These are phyloP conservation scores for Leptographium lundbergii DNA, from an alignment of 2,329 filamentous ascomycete genomes.

Conservation along the genomic window DNA sequence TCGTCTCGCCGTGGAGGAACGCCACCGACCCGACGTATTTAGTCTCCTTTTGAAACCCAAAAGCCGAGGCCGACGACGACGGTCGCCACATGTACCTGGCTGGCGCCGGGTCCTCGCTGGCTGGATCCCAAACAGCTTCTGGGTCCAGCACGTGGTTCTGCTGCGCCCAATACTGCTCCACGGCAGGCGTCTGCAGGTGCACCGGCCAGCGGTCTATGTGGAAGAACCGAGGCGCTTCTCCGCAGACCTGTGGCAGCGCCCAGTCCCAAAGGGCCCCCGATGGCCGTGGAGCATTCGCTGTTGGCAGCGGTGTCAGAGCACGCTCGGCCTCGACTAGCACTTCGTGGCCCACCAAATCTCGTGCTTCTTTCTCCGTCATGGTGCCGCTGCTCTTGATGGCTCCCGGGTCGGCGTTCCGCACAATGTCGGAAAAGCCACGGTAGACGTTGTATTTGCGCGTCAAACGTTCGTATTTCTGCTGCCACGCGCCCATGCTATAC, in stretches of 20 bases:
- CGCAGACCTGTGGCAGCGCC: conserved; percentile 16
- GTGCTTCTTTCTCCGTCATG: conserved; percentile 11
- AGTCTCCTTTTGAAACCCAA: conserved; percentile 12
- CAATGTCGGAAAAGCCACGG: conserved; percentile 15
- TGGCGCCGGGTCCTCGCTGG: conserved; percentile 15
- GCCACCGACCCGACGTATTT: conserved; percentile 19
- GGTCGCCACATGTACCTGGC: conserved; percentile 12
- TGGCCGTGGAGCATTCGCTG: conserved; percentile 10
- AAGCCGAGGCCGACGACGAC: conserved; percentile 7
- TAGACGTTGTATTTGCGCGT: background rate
- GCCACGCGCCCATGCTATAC: conserved; percentile 4
- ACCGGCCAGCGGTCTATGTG: conserved; percentile 35
- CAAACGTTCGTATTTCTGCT: conserved; percentile 2
- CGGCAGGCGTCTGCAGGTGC: conserved; percentile 21
- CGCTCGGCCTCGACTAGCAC: conserved; percentile 30
- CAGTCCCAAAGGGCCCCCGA: conserved; percentile 23
- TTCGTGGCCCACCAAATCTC: conserved; percentile 21
- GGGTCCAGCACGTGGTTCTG: conserved; percentile 7
- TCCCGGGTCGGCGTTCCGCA: conserved; percentile 20
- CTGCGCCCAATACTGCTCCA: background rate
- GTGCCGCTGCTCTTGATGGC: conserved; percentile 2
- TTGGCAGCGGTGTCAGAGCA: conserved; percentile 30
- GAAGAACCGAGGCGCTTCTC: conserved; percentile 25
- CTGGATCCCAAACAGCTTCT: conserved; percentile 16
- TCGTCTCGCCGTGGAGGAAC: conserved; percentile 26